Conservation (phyloP, 345 rosid genomes). For the Draba incana region DNA sequence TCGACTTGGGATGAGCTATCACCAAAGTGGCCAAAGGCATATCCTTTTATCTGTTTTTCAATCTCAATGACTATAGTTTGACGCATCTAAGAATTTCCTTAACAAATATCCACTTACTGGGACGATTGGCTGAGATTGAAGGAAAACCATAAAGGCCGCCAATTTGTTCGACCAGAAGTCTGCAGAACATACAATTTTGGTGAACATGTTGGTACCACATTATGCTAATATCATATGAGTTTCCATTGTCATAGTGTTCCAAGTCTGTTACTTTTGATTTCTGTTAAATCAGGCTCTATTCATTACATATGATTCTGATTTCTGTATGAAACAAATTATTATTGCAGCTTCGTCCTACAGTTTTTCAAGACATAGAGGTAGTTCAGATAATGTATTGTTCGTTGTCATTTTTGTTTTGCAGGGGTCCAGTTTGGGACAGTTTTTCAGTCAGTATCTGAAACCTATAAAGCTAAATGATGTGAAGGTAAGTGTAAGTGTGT, state of each 20-base stretch:
- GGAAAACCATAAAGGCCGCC: slow-evolving; percentile 89
- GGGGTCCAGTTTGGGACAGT: slow-evolving; percentile 99
- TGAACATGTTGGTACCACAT: slow-evolving; percentile 73
- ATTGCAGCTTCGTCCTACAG: slow-evolving; percentile 27
- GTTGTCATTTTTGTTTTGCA: slow-evolving; percentile 37
- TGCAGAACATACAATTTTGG: slow-evolving; percentile 99
- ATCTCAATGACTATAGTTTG: slow-evolving; percentile 29
- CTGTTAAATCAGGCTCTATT: slow-evolving; percentile 6
- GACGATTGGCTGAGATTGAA: slow-evolving; percentile 98
- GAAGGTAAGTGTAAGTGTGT: slow-evolving; percentile 50
- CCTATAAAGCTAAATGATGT: slow-evolving; percentile 94
- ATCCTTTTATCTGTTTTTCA: slow-evolving; percentile 56
- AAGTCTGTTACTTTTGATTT: slow-evolving; percentile 9
- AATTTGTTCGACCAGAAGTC: slow-evolving; percentile 93
- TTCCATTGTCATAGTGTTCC: slow-evolving; percentile 25
- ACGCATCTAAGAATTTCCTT: slow-evolving; percentile 51
- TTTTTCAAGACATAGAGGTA: background rate
- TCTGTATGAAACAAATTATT: slow-evolving; percentile 6
- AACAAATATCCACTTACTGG: slow-evolving; percentile 86
- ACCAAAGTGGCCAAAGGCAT: slow-evolving; percentile 99
- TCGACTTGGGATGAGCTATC: slow-evolving; percentile 94
- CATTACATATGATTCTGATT: slow-evolving; percentile 24
- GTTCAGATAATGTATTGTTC: slow-evolving; percentile 7
- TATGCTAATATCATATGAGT: slow-evolving; percentile 20
- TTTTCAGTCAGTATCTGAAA: slow-evolving; percentile 79